Evolutionary conservation across 1,139 yeast species (phyloP), one percentile per base, ranked within the genome.

Genomic region (Geotrichum candidum): DNA sequence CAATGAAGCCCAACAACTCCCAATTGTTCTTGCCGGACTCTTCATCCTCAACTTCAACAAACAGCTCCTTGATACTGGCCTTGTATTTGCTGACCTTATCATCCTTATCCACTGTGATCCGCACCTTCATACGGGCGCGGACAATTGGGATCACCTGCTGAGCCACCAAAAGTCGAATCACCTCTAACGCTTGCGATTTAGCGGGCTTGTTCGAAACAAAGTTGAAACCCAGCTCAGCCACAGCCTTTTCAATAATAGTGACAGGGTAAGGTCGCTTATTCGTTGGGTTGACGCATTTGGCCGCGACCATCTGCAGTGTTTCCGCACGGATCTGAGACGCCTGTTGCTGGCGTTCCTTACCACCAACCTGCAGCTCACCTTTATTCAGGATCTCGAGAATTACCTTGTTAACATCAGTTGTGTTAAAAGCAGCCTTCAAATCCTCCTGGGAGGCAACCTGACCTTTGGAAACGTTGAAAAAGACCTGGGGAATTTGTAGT

Each of bases 291-390:
- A 95, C 87, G 71, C 97, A 92, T 72, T 90, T 92, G 15, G 96
- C 87, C 33, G 96, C 88, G 54, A 95, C 86, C 55, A 90, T 85
- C 61, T 85, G 90, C 52, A 94, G 78, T 65, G 91, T 87, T 71
- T 92, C 97, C 66, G 90, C 90, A 66, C 86, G 90, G 63, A 88
- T 82, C 74, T 90, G 95, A 64, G 81, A 83, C 64, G 85, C 76
- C 73, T 87, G 87, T 56, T 88, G 87, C 66, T 83, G 87, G 70
- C 99, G 80, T 75, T 94, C 99, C 78, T 90, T 91, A 72, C 91
- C 97, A 69, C 96, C 91, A 61, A 94, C 82, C 73, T 94, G 99
- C 68, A 94, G 86, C 73, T 94, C 99, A 53, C 99, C 99, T 71
- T 89, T 90, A 65, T 83, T 86, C 66, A 94, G 78, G 62, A 94